Conservation (phyloP, 345 rosid species). For the Crucihimalaya himalaica region DNA sequence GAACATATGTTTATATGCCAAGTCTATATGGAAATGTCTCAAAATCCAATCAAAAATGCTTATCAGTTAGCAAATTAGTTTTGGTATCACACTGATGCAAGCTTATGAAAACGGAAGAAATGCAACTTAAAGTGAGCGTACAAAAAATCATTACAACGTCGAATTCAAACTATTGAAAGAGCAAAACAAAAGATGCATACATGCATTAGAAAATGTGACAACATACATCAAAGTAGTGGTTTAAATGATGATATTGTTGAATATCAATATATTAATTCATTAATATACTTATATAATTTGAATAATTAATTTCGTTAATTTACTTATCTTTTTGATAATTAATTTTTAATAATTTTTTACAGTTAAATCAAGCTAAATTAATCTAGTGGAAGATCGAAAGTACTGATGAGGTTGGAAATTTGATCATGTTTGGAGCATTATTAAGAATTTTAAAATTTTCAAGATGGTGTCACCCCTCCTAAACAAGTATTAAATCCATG, state of each 20-base stretch:
- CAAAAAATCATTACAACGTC: not conserved
- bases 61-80: no score
- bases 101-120: not conserved
- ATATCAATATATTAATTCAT: not conserved
- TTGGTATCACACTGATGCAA: no score
- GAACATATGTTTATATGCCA: no score
- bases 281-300: no score
- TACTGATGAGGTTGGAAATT: not conserved
- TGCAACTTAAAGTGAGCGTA: not conserved
- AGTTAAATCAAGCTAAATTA: not conserved
- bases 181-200: not conserved
- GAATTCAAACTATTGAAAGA: not conserved
- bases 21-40: no score
- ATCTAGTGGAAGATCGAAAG: not conserved
- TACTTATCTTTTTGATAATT: no score
- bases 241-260: not conserved
- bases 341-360: no score
- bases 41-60: no score
- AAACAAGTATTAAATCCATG: not conserved
- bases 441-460: not conserved
- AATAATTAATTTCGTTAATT: no score
- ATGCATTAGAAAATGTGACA: not conserved
- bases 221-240: not conserved
- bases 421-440: not conserved
- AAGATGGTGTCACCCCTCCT: not conserved